Base-by-base conservation (phyloP, 805 yeast species). In the Cyberlindnera mycetangii region DNA sequence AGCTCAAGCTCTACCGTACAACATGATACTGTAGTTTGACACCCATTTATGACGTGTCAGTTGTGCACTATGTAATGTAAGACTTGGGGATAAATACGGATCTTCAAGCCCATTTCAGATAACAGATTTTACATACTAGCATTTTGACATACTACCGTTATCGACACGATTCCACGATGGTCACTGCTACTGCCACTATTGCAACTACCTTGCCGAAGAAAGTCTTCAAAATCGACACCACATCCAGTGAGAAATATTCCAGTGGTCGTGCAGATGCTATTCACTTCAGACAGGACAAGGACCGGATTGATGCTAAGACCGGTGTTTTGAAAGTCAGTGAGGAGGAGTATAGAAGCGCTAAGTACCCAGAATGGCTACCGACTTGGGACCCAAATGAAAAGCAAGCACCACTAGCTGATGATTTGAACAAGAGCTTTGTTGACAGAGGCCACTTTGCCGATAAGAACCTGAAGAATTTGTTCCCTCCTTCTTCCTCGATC, bases 361-460 rank as follows among this genome's bases (percentile, higher is more conserved):
- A 55, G 34, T 74, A 67, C 59, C 82, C 83, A 4, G 81, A 76
- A 12, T 82, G 76, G 66, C 69, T 81, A 36, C 89, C 89, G 18
- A 74, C 84, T 2, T 82, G 85, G 85, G 78, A 81, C 56, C 81
- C 81, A 18, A 66, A 59, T 14, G 75, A 78, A 54, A 76, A 76
- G 54, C 71, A 62, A 54, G 73, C 69, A 17, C 76, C 83, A 17
- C 67, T 74, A 51, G 33, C 57, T 10, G 71, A 73, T 51, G 75
- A 76, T 41, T 78, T 77, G 64, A 78, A 76, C 56, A 74, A 69
- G 56, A 22, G 34, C 3, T 42, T 41, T 24, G 62, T 61, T 27
- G 90, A 84, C 55, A 79, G 82, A 17, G 89, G 85, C 19, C 62
- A 68, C 32, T 67, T 75, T 45, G 89, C 84, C 12, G 84, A 83